Evolutionary conservation across 129 eudicot genomes (phyloP), one percentile per base, ranked within the genome.

Genomic region (Silybum marianum): DNA sequence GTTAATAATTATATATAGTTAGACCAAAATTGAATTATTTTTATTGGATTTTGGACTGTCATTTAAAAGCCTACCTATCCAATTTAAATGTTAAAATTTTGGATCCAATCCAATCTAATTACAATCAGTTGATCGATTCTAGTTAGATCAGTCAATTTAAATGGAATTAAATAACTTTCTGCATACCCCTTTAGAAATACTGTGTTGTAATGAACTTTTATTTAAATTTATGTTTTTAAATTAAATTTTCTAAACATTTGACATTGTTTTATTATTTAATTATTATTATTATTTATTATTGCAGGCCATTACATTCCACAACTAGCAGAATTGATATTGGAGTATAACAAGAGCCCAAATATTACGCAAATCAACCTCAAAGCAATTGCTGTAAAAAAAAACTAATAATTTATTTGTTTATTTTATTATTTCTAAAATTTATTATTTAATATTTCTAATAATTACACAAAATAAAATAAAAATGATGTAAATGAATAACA

Each of bases 241-340:
- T 75, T n/a, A 58, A 7, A 12, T 18, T 69, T 36, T 4, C 9
- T 32, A 73, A 22, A 19, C 19, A 6, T 21, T n/a, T 25, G 6
- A 11, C 16, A 39, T 25, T 26, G 18, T 6, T 10, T 48, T 46
- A 10, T 81, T 9, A 39, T 22, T 21, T 19, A 4, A 25, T 71
- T 25, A 12, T 68, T 68, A 30, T 67, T 67, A 14, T 75, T 77
- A 72, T 19, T 68, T 68, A 30, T 67, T 67, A 14, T 75, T 77
- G 75, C 81, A 86, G 89, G 89, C 42, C 89, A 82, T 78, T 86
- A 86, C 62, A 70, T 75, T 86, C 89, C 89, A 69, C 89, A 86
- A 34, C 84, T 86, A 54, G 86, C 89, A 71, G 82, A 77, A 13
- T 44, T 54, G 14, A 78, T 86, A 78, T 62, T 86, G 71, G 77